Evolutionary conservation across 495 filamentous ascomycete species (phyloP).

Genomic region (Neurospora sp.): DNA sequence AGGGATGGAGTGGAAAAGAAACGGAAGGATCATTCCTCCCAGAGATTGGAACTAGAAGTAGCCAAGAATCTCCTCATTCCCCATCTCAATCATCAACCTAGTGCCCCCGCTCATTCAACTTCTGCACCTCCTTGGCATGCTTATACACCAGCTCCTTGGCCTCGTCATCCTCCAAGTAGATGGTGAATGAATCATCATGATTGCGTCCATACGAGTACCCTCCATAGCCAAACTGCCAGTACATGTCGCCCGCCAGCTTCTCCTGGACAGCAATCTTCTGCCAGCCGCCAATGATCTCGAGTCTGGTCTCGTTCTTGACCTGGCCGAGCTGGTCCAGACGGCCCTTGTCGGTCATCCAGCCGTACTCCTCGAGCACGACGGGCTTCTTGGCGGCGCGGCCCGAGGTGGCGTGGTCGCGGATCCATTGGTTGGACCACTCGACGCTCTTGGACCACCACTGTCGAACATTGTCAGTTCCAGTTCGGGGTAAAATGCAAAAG

Average conservation of each 20-base stretch:
- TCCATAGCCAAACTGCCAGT: conserved; percentile 55
- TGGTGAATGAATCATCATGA: conserved; percentile 49
- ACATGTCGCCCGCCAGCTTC: conserved; percentile 46
- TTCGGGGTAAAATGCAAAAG: not conserved
- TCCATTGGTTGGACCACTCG: conserved; percentile 46
- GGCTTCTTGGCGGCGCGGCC: conserved; percentile 51
- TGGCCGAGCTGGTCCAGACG: conserved; percentile 25
- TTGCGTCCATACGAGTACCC: conserved; percentile 45
- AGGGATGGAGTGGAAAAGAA: not conserved
- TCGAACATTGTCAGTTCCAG: not conserved
- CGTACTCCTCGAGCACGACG: conserved; percentile 62
- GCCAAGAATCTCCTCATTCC: not conserved
- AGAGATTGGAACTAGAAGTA: not conserved
- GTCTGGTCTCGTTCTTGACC: conserved; percentile 24
- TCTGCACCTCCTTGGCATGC: conserved; percentile 19
- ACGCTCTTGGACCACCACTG: conserved; percentile 15
- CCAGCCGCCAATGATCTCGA: conserved; percentile 46
- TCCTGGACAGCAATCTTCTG: conserved; percentile 43
- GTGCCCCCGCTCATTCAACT: conserved; percentile 12
- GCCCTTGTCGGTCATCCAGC: conserved; percentile 33
- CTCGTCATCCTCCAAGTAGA: conserved; percentile 31
- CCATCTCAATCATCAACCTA: not conserved
- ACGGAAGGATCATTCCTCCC: not conserved
- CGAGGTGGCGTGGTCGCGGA: conserved; percentile 47
- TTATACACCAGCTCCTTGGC: conserved; percentile 28